Evolutionary conservation across 1,284 basidiomycete genomes (phyloP), one percentile per base, ranked within the genome.

Genomic region (Boletus semigastroideus): DNA sequence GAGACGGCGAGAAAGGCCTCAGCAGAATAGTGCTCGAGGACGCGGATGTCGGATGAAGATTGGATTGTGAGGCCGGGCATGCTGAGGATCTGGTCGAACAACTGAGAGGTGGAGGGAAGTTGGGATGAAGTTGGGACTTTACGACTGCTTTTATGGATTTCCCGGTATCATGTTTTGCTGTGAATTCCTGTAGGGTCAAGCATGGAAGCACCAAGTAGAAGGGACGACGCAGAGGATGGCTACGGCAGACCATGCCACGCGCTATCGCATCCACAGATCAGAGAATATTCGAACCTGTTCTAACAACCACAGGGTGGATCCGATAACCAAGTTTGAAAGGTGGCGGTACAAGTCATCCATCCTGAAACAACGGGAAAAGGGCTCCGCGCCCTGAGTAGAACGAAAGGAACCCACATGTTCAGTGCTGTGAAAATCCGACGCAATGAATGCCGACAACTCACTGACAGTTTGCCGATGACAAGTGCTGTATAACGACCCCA

Each of bases 1-100:
- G 75, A 64, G 30, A 66, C 68, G 12, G 71, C 62, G 27, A 81
- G 71, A 53, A 79, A 78, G 43, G 75, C 68, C 42, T 61, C 64
- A 20, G 77, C 72, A 48, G 71, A 67, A 49, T 65, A 52, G 59
- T 80, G 78, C 53, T 75, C 68, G 48, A 79, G 69, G 56, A 84
- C 71, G 30, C 70, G 51, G 40, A 67, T 54, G 27, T 42, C 37
- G 36, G 63, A 58, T 45, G 59, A 47, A n/a, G 59, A 52, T 10
- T 56, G 55, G 45, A 59, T 53, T 25, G 60, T 60, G 57, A 63
- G 63, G 47, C 60, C 68, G 5, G 66, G 63, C 66, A 64, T 64
- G 4, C 17, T 33, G 44, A 28, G 4, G 30, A 51, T 46, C 1
- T 10, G 22, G 72, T 13, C 41, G 36, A 25, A 53, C 50, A 72